Evolutionary conservation across 2,329 filamentous ascomycete species (phyloP), one percentile per base, ranked within the genome.

Genomic region (Plectosphaerella cucumerina): DNA sequence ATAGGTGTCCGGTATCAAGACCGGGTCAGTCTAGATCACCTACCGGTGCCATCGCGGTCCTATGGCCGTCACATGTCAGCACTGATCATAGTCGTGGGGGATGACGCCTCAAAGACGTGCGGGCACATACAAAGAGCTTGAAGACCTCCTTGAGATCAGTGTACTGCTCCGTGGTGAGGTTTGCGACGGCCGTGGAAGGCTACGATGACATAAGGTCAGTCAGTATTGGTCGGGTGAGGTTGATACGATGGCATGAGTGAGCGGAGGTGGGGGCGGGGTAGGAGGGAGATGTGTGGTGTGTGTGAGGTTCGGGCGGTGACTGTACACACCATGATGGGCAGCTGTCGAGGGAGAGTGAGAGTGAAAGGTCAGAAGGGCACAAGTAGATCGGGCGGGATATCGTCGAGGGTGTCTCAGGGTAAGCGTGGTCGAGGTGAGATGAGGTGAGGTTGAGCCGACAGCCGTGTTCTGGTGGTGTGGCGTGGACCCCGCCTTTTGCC

Each of bases 31-130:
- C 20, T 11, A n/a, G 3, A 23, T 31, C 37, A 33, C 26, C 12
- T 48, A 56, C 55, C 55, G 17, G 55, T 56, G 48, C 53, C 53
- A 55, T 56, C 55, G 44, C 53, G 53, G 43, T 56, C 55, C 55
- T 56, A 45, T 45, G 20, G 12, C 17, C 12, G 43, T 33, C 18
- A 20, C 37, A 48, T 45, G 51, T 56, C 44, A 53, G 55, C 33
- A 44, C 50, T 47, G 44, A 3, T 31, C 8, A 9, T 31, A 4
- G 26, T 8, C 41, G 14, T 21, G n/a, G 11, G 41, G 17, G 17
- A 23, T n/a, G 43, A 26, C 43, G n/a, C 8, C 14, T 34, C 33
- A 17, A 31, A 14, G 41, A 41, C 37, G 22, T 35, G 35, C 45
- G 42, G 17, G 22, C 26, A 56, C 55, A 31, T 53, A 56, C 55